Percentiles rank a stretch among this genome's conserved stretches.
Evolutionary conservation across 2,329 filamentous ascomycete species (phyloP).

Genomic region (Pleoardoris graminearum): DNA sequence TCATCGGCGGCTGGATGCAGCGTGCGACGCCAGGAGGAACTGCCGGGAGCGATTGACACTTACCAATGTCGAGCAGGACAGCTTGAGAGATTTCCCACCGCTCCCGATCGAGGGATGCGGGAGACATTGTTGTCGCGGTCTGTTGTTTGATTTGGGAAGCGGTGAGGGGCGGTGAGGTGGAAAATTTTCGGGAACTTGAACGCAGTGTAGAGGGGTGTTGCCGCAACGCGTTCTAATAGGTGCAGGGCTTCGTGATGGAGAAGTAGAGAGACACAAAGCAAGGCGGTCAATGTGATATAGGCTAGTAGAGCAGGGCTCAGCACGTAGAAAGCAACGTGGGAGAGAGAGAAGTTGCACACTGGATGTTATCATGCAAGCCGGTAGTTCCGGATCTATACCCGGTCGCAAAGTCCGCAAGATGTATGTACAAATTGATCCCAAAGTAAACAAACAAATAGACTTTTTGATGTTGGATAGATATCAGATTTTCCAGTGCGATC

Average conservation of each 20-base stretch:
- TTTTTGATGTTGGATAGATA: neutral
- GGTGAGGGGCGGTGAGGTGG: conserved; percentile 40
- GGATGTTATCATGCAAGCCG: neutral
- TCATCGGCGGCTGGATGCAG: conserved; percentile 9
- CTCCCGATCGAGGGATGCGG: conserved; percentile 29
- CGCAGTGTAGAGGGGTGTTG: conserved; percentile 24
- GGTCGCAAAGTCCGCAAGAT: neutral
- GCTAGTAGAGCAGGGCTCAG: conserved; percentile 16
- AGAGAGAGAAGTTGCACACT: neutral
- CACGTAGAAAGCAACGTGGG: neutral
- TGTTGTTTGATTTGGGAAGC: conserved; percentile 27
- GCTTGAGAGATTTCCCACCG: conserved; percentile 49
- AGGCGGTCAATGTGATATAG: conserved; percentile 30
- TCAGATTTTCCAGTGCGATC: neutral
- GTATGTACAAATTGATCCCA: neutral
- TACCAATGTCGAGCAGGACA: conserved; percentile 64
- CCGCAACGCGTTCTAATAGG: conserved; percentile 33
- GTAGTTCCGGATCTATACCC: no score
- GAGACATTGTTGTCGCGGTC: conserved; percentile 31
- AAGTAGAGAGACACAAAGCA: conserved; percentile 17
- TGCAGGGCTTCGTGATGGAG: conserved; percentile 15
- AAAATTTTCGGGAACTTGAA: conserved; percentile 28
- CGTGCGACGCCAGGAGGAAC: conserved; percentile 13
- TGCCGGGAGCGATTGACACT: conserved; percentile 33
- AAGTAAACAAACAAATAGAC: conserved; percentile 4